A percentile compares a stretch with the other conserved stretches of the same genome.
Evolutionary conservation across 2,329 filamentous ascomycete genomes (phyloP).

Genomic region (Diaporthe batatas): DNA sequence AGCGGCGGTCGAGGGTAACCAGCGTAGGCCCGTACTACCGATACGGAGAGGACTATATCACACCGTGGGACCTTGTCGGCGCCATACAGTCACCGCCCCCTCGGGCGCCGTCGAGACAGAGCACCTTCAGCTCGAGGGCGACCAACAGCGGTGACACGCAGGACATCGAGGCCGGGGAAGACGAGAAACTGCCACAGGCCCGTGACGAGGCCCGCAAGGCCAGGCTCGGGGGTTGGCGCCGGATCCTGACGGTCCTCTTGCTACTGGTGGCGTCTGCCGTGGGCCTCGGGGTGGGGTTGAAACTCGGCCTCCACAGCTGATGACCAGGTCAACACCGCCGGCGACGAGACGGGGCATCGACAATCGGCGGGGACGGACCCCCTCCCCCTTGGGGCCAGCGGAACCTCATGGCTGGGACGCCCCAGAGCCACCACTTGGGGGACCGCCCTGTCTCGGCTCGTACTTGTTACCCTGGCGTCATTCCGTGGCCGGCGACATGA

Average conservation of each 20-base stretch:
- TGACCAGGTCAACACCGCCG: background rate
- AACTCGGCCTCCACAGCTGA: background rate
- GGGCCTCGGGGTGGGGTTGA: conserved; percentile 56
- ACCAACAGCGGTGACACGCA: conserved; percentile 26
- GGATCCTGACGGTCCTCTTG: conserved; percentile 51
- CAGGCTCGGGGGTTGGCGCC: conserved; percentile 51
- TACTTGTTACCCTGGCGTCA: background rate
- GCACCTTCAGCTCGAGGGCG: conserved; percentile 15
- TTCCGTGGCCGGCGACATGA: background rate
- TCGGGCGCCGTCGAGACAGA: conserved; percentile 20
- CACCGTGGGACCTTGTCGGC: conserved; percentile 37
- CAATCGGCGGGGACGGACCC: background rate
- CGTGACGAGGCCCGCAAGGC: conserved; percentile 44
- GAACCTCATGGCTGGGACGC: background rate
- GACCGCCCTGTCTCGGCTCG: background rate
- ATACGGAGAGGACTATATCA: conserved; percentile 43
- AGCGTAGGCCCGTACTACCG: conserved; percentile 34
- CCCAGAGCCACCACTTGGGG: background rate
- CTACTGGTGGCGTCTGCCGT: conserved; percentile 51
- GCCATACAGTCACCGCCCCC: background rate
- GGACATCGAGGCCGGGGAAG: conserved; percentile 21
- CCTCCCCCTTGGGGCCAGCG: background rate
- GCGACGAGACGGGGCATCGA: background rate
- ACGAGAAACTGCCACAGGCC: conserved; percentile 33
- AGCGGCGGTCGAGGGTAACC: conserved; percentile 10